These are phyloP conservation scores for Solanum sejunctum DNA, from an alignment of 257 asterid species.

Conservation along the genomic window DNA sequence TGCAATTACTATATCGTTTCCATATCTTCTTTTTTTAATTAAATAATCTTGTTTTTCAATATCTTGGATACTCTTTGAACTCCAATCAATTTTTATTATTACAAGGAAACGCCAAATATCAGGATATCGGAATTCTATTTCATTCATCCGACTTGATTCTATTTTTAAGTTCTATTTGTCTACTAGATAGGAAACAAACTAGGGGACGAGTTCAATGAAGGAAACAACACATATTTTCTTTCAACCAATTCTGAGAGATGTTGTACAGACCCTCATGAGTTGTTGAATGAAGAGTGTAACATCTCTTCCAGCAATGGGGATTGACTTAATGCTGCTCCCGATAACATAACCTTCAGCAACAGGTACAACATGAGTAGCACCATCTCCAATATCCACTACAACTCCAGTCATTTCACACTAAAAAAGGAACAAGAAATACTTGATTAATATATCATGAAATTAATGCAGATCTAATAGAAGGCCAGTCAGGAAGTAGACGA, in stretches of 20 bases:
- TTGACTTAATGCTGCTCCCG: constrained; percentile 93
- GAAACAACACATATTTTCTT: neutral
- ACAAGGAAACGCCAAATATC: neutral
- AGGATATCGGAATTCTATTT: neutral
- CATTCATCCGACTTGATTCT: neutral
- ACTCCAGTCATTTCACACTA: constrained; percentile 99
- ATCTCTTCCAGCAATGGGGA: constrained; percentile 80
- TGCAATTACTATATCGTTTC: neutral
- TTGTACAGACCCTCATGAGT: constrained; percentile 61
- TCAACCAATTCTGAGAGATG: neutral
- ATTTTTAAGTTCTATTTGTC: neutral
- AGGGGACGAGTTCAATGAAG: neutral
- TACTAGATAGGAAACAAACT: neutral
- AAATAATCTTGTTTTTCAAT: neutral
- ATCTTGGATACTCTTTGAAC: neutral
- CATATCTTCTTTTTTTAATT: neutral
- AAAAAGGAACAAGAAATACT: neutral
- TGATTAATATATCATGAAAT: neutral
- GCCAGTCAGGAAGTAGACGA: neutral
- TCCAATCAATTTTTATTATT: neutral
- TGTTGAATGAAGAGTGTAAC: constrained; percentile 81
- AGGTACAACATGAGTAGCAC: constrained; percentile 96
- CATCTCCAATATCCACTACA: constrained; percentile 94
- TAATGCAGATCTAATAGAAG: neutral
- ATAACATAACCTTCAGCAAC: constrained; percentile 97